Base-by-base conservation (phyloP, 768 basidiomycete species). In the Lentinula aciculospora region DNA sequence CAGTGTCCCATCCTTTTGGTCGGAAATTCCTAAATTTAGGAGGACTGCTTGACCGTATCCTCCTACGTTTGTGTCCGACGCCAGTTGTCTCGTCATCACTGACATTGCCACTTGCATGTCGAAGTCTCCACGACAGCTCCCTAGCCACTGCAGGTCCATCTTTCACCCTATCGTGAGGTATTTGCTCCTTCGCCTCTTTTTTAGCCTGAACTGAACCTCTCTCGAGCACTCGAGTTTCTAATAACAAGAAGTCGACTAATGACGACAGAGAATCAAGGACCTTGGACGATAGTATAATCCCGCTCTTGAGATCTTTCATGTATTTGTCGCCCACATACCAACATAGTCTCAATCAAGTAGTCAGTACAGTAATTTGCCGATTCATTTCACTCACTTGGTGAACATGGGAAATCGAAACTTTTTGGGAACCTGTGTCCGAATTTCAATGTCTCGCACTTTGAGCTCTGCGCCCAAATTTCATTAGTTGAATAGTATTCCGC, bases 311-410 rank as follows among this genome's bases (percentile, higher is more conserved):
- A 61, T 91, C 88, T 39, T 85, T 81, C 48, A 88, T 73, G 68
- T 87, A 88, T 64, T 85, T 88, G 63, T 94, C 90, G 2, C 84
- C 93, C 12, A 89, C 88, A 65, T 94, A 95, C 93, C 92, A 95
- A 62, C 89, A 92, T 19, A 96, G 77, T 70, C 92, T 94, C 6
- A 21, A 60, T 37, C 25, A 27, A 45, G 53, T 19, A 3, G 15
- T 53, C 40, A 46, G 42, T 61, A 10, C 2, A 58, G 13, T 7
- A n/a, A 40, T 7, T 17, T 39, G 23, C 6, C 12, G 31, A 39
- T n/a, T n/a, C 13, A 55, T 21, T 10, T 17, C 10, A 29, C 44
- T 39, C 21, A 90, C 90, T 80, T 86, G 57, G 85, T 75, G 64
- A 94, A 92, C 68, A 86, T 76, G 1, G 93, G 93, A 65, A 92